Evolutionary conservation across 2,329 filamentous ascomycete genomes (phyloP), one percentile per base, ranked within the genome.

Genomic region (Fusarium begoniae): DNA sequence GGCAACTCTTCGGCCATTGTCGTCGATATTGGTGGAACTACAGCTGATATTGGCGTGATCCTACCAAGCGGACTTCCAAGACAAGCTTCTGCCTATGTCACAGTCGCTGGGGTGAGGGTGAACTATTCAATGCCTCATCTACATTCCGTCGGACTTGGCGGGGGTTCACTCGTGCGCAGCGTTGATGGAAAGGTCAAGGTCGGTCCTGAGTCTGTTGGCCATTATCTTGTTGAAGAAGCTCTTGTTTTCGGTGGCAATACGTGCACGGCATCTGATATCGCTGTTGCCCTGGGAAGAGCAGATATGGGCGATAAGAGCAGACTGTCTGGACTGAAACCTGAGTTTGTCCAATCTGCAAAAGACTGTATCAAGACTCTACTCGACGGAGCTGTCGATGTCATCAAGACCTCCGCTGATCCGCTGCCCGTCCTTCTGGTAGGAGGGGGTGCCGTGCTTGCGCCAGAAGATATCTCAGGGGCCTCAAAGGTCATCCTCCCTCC

Each of bases 21-120:
- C 0, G 83, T 88, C 8, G 87, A 89, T 75, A 84, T 89, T 26
- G 87, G 87, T 9, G 87, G 87, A 20, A 89, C 87, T 0, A 89
- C 87, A 0, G 84, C 86, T 1, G 87, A 89, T 64, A 84, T 87
- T 11, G 86, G 87, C 9, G 75, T 87, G 1, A 71, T 90, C 9
- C 7, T 87, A 81, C 51, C 51, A 28, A 54, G 51, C 14, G 51
- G 51, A 2, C 69, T 20, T 40, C 70, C 70, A 5, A 50, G 61
- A 24, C 62, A 66, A n/a, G 63, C 59, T 5, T 63, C 63, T 3
- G 48, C 54, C 8, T 56, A 63, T 8, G 64, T 62, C 24, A 61
- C 72, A 24, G 65, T 50, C 9, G 51, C 51, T 10, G 72, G 57
- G 0, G 72, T 74, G 1, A 53, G 67, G 0, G 67, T 66, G 15